Conservation (phyloP, 208 protist genomes). For the Leishmania gerbilli region DNA sequence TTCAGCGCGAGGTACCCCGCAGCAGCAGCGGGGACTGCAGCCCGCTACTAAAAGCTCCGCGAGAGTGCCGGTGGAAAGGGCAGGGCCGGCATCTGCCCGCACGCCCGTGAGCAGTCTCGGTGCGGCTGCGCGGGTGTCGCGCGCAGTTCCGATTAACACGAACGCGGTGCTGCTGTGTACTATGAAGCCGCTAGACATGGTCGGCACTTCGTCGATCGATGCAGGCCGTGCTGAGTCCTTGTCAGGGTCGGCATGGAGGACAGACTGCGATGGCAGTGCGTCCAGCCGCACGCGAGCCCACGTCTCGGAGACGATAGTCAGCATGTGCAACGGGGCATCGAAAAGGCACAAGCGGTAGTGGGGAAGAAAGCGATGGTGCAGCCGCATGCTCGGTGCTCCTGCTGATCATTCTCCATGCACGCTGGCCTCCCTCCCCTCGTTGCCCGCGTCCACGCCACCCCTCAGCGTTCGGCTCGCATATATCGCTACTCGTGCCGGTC, state of each 20-base stretch:
- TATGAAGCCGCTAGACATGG: background rate
- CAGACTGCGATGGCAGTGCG: background rate
- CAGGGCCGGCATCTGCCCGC: constrained; percentile 2
- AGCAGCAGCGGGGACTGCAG: background rate
- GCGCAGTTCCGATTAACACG: background rate
- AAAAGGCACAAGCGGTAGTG: background rate
- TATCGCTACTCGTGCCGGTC: background rate
- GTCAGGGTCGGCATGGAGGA: constrained; percentile 3
- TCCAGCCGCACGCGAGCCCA: background rate
- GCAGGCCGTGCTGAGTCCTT: background rate
- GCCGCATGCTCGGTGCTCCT: background rate
- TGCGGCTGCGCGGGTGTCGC: background rate
- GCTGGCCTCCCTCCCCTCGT: background rate
- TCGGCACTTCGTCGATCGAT: background rate
- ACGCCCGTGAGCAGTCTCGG: constrained; percentile 18
- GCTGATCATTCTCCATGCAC: background rate
- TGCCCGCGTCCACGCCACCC: background rate
- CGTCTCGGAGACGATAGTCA: background rate
- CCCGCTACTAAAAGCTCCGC: background rate
- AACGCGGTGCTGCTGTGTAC: constrained; percentile 2
- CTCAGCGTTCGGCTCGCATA: background rate
- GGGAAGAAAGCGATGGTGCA: background rate
- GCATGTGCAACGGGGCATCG: background rate
- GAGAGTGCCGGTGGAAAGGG: background rate
- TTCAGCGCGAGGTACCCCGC: background rate